These are phyloP conservation scores for Coffea humblotiana DNA, from an alignment of 305 asterid genomes.

Conservation along the genomic window DNA sequence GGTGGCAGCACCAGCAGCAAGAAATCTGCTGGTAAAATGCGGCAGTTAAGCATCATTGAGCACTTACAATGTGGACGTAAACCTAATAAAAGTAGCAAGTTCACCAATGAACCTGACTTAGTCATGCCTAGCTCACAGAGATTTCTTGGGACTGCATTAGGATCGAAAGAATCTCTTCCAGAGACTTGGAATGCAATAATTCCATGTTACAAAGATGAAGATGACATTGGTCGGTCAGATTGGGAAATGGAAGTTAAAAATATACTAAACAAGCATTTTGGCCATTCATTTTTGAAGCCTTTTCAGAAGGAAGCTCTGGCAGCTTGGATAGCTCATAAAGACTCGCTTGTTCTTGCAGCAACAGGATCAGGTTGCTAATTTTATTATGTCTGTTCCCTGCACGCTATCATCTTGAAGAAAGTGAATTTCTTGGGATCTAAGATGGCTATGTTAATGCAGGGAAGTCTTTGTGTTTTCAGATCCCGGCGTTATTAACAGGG, in stretches of 20 bases:
- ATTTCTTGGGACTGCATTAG: conserved; percentile 23
- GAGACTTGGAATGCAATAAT: conserved; percentile 18
- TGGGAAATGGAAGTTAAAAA: conserved; percentile 48
- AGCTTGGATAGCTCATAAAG: conserved; percentile 61
- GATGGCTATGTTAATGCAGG: conserved; percentile 38
- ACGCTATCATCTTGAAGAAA: background rate
- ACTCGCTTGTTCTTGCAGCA: conserved; percentile 74
- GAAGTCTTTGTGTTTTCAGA: conserved; percentile 67
- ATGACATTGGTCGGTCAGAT: conserved; percentile 33
- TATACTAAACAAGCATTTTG: conserved; percentile 49
- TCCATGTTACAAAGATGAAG: conserved; percentile 35
- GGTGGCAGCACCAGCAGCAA: conserved; percentile 2
- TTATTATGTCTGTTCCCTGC: conserved; percentile 16
- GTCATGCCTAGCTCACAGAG: conserved; percentile 26
- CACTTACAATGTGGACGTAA: conserved; percentile 35
- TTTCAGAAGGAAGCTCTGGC: conserved; percentile 71
- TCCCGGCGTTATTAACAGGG: conserved; percentile 63
- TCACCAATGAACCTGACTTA: conserved; percentile 12
- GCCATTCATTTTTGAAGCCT: conserved; percentile 53
- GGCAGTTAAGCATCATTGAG: conserved; percentile 54
- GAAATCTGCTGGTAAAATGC: conserved; percentile 33
- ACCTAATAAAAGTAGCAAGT: conserved; percentile 40
- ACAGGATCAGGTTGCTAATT: conserved; percentile 69
- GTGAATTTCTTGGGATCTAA: background rate
- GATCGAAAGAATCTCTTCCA: conserved; percentile 24